Percentiles rank a stretch among this genome's conserved stretches.
Evolutionary conservation across 129 eudicot species (phyloP).

Genomic region (Pseudognaphalium luteoalbum): DNA sequence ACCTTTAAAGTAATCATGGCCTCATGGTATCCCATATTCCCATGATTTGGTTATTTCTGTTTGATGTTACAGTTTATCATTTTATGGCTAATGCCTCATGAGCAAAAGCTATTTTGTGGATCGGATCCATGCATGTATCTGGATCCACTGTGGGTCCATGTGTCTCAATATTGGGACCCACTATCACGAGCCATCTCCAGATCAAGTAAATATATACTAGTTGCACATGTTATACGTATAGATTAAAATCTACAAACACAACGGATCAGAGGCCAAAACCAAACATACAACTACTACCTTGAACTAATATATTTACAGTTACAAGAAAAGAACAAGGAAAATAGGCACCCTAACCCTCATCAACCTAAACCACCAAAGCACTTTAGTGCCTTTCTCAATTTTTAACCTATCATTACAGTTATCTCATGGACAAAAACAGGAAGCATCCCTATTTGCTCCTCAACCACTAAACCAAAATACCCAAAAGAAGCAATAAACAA

Average conservation of each 20-base stretch:
- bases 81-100: neutral
- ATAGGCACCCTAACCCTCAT: constrained; percentile 7
- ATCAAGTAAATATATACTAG: constrained; percentile 6
- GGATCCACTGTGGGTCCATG: constrained; percentile 14
- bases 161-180: constrained; percentile 2
- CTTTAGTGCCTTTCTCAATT: constrained; percentile 31
- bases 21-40: too few species aligned
- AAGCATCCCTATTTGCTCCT: constrained; percentile 39
- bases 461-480: constrained; percentile 10
- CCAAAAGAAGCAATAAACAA: neutral
- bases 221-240: constrained; percentile 13
- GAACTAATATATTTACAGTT: constrained; percentile 38
- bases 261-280: constrained; percentile 18
- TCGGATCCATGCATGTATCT: neutral
- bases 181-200: constrained; percentile 11
- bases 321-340: neutral
- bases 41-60: too few species aligned
- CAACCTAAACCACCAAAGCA: constrained; percentile 24
- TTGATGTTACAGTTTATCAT: neutral
- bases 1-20: too few species aligned
- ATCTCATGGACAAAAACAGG: constrained; percentile 14
- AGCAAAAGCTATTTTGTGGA: neutral
- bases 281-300: constrained; percentile 23
- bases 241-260: neutral
- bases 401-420: constrained; percentile 25